These are phyloP conservation scores for Vaccinium macrocarpon DNA, from an alignment of 148 eudicot genomes.

Conservation along the genomic window DNA sequence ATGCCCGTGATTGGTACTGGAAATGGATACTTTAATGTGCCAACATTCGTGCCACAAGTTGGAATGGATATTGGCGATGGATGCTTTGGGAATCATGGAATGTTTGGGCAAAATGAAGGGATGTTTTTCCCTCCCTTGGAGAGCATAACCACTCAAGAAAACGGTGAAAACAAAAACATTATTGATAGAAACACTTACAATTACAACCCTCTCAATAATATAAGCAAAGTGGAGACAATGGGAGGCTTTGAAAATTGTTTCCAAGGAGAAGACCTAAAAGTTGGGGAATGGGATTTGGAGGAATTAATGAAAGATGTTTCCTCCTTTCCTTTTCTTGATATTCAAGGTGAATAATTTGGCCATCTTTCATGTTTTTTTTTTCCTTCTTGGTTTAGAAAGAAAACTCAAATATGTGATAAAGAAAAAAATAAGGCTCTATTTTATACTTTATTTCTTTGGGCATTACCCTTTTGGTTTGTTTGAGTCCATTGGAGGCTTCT, in stretches of 20 bases:
- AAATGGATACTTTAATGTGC: conserved; percentile 33
- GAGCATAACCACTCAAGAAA: conserved; percentile 36
- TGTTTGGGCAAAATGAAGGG: conserved; percentile 40
- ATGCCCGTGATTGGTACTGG: conserved; percentile 22
- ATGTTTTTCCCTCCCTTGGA: conserved; percentile 52
- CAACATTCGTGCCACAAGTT: conserved; percentile 40
- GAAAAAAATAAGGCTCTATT: conserved; percentile 8
- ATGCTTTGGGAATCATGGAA: conserved; percentile 26
- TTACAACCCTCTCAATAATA: conserved; percentile 31
- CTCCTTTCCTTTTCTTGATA: conserved; percentile 59
- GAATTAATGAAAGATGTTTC: conserved; percentile 71
- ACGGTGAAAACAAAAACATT: conserved; percentile 31
- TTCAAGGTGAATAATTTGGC: conserved; percentile 36
- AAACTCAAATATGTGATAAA: neutral
- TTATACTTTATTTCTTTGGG: neutral
- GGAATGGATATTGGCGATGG: conserved; percentile 20
- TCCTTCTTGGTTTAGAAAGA: neutral
- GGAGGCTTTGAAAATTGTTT: conserved; percentile 34
- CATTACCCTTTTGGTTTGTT: neutral
- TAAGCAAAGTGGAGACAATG: conserved; percentile 24
- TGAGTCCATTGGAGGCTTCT: conserved; percentile 3
- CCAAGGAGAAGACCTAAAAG: conserved; percentile 59
- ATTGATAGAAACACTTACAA: conserved; percentile 27
- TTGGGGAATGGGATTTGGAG: conserved; percentile 87
- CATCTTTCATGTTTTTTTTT: neutral